Evolutionary conservation across 177 flowering plant species (phyloP).

Genomic region (Vitis hybrid): DNA sequence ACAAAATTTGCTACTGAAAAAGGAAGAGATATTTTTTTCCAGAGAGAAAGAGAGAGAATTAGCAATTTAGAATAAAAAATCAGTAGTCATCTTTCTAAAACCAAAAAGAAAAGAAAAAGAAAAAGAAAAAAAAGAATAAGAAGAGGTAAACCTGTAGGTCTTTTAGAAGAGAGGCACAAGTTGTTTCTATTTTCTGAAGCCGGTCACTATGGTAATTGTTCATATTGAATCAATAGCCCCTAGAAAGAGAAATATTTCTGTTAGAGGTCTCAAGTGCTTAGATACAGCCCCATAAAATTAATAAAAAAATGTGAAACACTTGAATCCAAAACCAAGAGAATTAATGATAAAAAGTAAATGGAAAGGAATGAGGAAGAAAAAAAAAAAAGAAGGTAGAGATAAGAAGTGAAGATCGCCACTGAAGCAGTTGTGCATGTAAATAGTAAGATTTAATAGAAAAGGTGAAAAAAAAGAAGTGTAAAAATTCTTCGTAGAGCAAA

Average conservation of each 20-base stretch:
- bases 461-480: too few relatives aligned
- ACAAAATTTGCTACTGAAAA: not conserved
- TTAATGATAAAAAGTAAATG: too few relatives aligned
- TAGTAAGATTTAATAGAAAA: too few relatives aligned
- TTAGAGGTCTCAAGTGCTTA: not conserved
- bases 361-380: too few relatives aligned
- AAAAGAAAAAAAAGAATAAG: not conserved
- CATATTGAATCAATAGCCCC: not conserved
- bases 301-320: too few relatives aligned
- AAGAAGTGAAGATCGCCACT: too few relatives aligned
- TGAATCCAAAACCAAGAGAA: too few relatives aligned
- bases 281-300: too few relatives aligned
- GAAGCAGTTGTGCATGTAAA: too few relatives aligned
- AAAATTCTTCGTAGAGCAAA: too few relatives aligned
- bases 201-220: slow-evolving; percentile 14
- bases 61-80: not conserved
- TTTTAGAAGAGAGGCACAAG: slow-evolving; percentile 44
- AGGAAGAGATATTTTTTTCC: not conserved
- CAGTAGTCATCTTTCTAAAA: not conserved
- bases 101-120: not conserved
- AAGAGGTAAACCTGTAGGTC: slow-evolving; percentile 49
- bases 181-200: slow-evolving; percentile 35
- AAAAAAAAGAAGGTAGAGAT: too few relatives aligned
- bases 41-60: not conserved
- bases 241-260: not conserved